phyloP scores from a whole-genome alignment of 139 green algal species.

The Micractinium sp. region DNA sequence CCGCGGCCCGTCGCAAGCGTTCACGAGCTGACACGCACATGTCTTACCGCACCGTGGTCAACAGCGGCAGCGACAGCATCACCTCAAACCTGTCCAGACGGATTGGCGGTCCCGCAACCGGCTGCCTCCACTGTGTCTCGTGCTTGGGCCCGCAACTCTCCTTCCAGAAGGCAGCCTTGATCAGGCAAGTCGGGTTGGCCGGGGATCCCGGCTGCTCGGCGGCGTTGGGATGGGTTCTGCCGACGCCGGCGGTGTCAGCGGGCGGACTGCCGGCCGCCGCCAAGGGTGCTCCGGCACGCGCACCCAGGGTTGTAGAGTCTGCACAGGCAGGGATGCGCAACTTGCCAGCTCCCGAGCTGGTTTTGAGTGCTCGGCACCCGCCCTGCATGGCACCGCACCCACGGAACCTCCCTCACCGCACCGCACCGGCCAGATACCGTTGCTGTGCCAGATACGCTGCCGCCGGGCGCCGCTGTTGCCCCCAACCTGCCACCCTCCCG shows the following conservation, averaged over 20 bases:
- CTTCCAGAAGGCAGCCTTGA: background rate
- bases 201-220: background rate
- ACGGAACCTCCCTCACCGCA: background rate
- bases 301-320: too few species aligned
- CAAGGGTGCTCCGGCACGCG: too few species aligned
- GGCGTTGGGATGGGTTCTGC: background rate
- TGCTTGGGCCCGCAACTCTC: background rate
- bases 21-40: background rate
- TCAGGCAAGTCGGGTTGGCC: background rate
- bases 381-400: background rate
- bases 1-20: background rate
- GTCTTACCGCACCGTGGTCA: background rate
- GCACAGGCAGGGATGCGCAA: too few species aligned
- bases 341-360: background rate
- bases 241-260: background rate
- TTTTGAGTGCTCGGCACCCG: background rate
- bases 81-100: background rate
- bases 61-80: background rate
- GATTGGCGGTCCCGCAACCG: too few species aligned
- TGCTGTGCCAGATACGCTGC: too few species aligned
- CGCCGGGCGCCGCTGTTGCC: background rate
- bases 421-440: too few species aligned
- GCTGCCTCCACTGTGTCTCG: background rate
- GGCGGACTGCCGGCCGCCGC: too few species aligned
- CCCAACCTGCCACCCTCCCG: background rate